Evolutionary conservation across 1,284 basidiomycete species (phyloP).

Genomic region (Coniferiporia sulphurascens): DNA sequence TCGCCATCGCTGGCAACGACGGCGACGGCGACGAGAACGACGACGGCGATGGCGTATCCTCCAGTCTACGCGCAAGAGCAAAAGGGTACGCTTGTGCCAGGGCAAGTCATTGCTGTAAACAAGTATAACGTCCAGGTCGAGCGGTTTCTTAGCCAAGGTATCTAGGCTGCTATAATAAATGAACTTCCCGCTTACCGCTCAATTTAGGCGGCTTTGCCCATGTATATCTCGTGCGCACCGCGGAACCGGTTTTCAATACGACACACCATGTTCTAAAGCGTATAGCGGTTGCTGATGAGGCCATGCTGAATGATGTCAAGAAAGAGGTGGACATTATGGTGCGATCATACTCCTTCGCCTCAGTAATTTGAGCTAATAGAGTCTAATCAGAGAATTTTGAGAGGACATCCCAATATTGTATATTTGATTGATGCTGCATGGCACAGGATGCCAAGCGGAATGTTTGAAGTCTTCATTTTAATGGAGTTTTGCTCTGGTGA

Average conservation of each 20-base stretch:
- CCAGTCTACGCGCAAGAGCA: slow-evolving; percentile 26
- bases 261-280: slow-evolving; percentile 97
- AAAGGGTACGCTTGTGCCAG: slow-evolving; percentile 68
- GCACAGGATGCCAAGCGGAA: slow-evolving; percentile 75
- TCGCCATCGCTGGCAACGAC: slow-evolving; percentile 1
- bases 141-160: slow-evolving; percentile 91
- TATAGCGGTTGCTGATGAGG: slow-evolving; percentile 89
- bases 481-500: slow-evolving; percentile 91
- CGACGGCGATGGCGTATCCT: slow-evolving; percentile 16
- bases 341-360: slow-evolving; percentile 19
- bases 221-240: slow-evolving; percentile 92
- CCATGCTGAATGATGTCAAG: slow-evolving; percentile 90
- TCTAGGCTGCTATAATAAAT: slow-evolving; percentile 8
- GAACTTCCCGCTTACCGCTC: not conserved
- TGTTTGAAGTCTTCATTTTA: slow-evolving; percentile 95
- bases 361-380: slow-evolving; percentile 24
- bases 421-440: slow-evolving; percentile 94
- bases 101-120: slow-evolving; percentile 89
- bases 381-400: slow-evolving; percentile 64
- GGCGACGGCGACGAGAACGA: slow-evolving; percentile 1
- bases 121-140: slow-evolving; percentile 85
- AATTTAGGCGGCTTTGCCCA: slow-evolving; percentile 92
- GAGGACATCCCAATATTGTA: slow-evolving; percentile 90
- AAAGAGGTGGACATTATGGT: slow-evolving; percentile 99
- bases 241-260: slow-evolving; percentile 80